A percentile compares a stretch with the other conserved stretches of the same genome.
These are phyloP conservation scores for Dictyostelium purpureum DNA, from an alignment of 78 protist species.

Conservation along the genomic window DNA sequence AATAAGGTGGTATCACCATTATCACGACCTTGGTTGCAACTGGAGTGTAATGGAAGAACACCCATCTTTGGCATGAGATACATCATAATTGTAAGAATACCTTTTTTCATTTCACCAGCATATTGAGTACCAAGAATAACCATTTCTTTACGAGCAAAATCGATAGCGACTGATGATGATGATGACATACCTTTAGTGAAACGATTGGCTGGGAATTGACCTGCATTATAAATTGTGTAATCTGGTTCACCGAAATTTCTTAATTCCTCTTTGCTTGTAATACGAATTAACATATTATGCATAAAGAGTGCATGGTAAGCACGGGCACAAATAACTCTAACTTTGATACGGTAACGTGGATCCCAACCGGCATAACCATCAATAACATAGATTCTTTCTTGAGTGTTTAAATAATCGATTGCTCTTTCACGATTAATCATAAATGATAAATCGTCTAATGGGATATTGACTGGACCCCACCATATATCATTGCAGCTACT, in stretches of 20 bases:
- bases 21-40: slow-evolving; percentile 88
- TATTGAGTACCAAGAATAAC: slow-evolving; percentile 96
- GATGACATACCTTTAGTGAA: slow-evolving; percentile 90
- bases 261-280: slow-evolving; percentile 87
- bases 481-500: slow-evolving; percentile 74
- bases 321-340: slow-evolving; percentile 88
- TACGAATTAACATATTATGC: slow-evolving; percentile 94
- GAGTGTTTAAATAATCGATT: slow-evolving; percentile 92
- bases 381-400: slow-evolving; percentile 90
- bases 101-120: slow-evolving; percentile 99
- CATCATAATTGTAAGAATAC: slow-evolving; percentile 95
- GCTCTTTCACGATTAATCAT: slow-evolving; percentile 94
- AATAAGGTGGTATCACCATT: slow-evolving; percentile 87
- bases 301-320: slow-evolving; percentile 97
- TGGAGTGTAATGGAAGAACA: slow-evolving; percentile 92
- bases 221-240: slow-evolving; percentile 94
- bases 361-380: slow-evolving; percentile 96
- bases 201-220: slow-evolving; percentile 92
- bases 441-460: slow-evolving; percentile 83
- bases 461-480: slow-evolving; percentile 96
- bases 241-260: slow-evolving; percentile 92
- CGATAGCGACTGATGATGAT: slow-evolving; percentile 84
- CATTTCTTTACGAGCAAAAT: slow-evolving; percentile 84
- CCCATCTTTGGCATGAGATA: slow-evolving; percentile 93
- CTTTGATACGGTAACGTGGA: slow-evolving; percentile 88